Conservation (phyloP, 1,139 yeast species). For the Hanseniaspora gamundiae region DNA sequence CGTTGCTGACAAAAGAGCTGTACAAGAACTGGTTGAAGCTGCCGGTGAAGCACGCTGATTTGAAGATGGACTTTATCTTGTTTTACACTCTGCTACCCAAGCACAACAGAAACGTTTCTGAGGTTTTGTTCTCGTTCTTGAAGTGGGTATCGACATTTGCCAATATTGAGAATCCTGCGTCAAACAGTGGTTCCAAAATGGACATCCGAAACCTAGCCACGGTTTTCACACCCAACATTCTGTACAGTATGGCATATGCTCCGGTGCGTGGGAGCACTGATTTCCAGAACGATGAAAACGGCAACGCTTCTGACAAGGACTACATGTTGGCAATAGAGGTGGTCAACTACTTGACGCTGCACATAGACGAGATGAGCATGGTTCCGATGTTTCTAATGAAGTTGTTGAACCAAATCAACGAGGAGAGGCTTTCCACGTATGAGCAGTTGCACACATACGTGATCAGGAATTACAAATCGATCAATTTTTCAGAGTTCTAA, state of each 20-base stretch:
- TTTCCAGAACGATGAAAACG: constrained; percentile 12
- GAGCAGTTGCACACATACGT: constrained; percentile 7
- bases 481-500: background rate
- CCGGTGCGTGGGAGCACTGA: constrained; percentile 17
- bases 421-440: constrained; percentile 14
- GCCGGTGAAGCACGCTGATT: constrained; percentile 26
- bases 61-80: constrained; percentile 34
- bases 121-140: constrained; percentile 74
- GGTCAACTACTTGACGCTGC: constrained; percentile 70
- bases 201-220: constrained; percentile 92
- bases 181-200: constrained; percentile 81
- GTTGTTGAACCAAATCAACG: constrained; percentile 25
- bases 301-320: constrained; percentile 41
- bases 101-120: constrained; percentile 73
- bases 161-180: constrained; percentile 55
- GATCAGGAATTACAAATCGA: background rate
- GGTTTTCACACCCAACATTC: constrained; percentile 85
- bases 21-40: constrained; percentile 76
- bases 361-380: constrained; percentile 67
- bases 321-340: constrained; percentile 88
- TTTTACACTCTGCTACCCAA: constrained; percentile 70
- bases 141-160: constrained; percentile 97
- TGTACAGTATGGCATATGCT: constrained; percentile 35
- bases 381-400: constrained; percentile 50
- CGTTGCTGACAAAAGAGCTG: constrained; percentile 65